Percentiles rank a stretch among this genome's conserved stretches.
Conservation (phyloP, 306 rosid species). For the Cucumis cinereus region DNA sequence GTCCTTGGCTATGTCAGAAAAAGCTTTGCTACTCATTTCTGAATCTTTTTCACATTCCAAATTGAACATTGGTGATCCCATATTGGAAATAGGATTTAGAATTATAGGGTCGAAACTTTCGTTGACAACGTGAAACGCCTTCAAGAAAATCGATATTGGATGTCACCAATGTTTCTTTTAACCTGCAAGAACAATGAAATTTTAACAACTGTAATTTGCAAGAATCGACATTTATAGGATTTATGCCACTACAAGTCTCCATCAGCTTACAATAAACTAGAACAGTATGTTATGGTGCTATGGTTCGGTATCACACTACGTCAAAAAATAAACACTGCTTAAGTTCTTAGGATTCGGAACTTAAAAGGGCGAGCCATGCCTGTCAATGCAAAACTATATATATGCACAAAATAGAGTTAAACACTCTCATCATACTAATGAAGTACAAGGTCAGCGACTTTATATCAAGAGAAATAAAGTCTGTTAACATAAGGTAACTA, state of each 20-base stretch:
- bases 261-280: neutral
- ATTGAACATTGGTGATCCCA: constrained; percentile 52
- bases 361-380: neutral
- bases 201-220: neutral
- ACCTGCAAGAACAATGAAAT: constrained; percentile 4
- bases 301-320: neutral
- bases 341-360: neutral
- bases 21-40: constrained; percentile 30
- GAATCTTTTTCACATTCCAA: constrained; percentile 35
- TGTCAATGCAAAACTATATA: neutral
- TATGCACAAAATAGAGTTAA: neutral
- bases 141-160: neutral
- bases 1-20: constrained; percentile 34
- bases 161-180: neutral
- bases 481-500: neutral
- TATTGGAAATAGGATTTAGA: constrained; percentile 17
- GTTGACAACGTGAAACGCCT: neutral
- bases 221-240: neutral
- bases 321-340: neutral
- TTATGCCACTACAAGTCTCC: neutral
- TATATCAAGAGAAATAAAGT: neutral
- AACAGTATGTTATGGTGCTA: neutral
- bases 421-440: neutral
- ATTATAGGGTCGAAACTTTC: neutral
- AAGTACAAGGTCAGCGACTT: neutral